These are phyloP conservation scores for Pseudogymnoascus sp. DNA, from an alignment of 2,329 filamentous ascomycete genomes.

Conservation along the genomic window DNA sequence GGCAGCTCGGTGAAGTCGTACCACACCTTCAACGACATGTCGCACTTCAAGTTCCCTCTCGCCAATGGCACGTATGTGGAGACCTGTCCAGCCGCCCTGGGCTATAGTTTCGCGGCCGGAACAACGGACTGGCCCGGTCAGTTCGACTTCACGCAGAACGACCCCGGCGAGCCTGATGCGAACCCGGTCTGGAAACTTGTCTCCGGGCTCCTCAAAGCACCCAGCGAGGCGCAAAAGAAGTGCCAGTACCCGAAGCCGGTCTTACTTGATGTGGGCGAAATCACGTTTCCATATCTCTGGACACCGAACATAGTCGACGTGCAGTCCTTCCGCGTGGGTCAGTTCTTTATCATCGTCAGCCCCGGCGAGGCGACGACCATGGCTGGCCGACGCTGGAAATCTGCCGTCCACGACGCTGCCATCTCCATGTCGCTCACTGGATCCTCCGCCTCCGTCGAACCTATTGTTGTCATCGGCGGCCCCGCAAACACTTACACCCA, in stretches of 20 bases:
- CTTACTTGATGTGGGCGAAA: slow-evolving; percentile 78
- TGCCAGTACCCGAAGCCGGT: slow-evolving; percentile 82
- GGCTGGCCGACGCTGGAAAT: slow-evolving; percentile 80
- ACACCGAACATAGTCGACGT: slow-evolving; percentile 86
- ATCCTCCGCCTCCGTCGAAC: slow-evolving; percentile 36
- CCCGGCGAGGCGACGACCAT: slow-evolving; percentile 89
- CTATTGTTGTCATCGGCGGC: slow-evolving; percentile 75
- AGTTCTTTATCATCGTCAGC: slow-evolving; percentile 74
- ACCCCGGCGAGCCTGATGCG: slow-evolving; percentile 60
- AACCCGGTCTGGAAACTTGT: slow-evolving; percentile 67
- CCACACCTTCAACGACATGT: slow-evolving; percentile 79
- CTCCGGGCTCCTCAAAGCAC: slow-evolving; percentile 61
- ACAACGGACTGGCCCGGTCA: slow-evolving; percentile 86
- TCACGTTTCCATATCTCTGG: slow-evolving; percentile 74
- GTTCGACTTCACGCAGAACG: slow-evolving; percentile 89
- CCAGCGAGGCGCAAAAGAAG: slow-evolving; percentile 57
- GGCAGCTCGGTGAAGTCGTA: slow-evolving; percentile 68
- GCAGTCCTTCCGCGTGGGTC: slow-evolving; percentile 75
- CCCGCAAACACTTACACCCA: slow-evolving; percentile 86
- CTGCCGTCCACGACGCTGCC: slow-evolving; percentile 51
- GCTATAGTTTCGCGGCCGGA: slow-evolving; percentile 87
- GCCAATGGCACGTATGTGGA: slow-evolving; percentile 61
- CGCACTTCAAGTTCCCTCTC: slow-evolving; percentile 63
- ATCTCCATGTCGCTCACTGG: slow-evolving; percentile 31
- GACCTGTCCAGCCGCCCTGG: slow-evolving; percentile 81